These are phyloP conservation scores for Craterostigma plantagineum DNA, from an alignment of 257 asterid species.

Conservation along the genomic window DNA sequence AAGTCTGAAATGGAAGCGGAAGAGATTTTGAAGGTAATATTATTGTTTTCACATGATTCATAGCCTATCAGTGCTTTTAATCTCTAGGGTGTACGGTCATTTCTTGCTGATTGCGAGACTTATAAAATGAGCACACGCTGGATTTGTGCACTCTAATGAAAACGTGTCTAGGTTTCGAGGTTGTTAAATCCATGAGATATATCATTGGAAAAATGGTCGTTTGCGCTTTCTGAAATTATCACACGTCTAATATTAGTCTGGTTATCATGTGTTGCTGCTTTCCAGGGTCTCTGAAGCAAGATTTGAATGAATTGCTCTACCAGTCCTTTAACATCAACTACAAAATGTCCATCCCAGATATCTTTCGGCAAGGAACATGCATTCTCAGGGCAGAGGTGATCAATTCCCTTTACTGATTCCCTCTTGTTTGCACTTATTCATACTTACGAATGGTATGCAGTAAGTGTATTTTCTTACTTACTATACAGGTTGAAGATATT, in stretches of 20 bases:
- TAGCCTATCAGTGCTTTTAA: too few species aligned
- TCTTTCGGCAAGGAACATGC: constrained; percentile 90
- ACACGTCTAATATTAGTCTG: too few species aligned
- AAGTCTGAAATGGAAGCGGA: constrained; percentile 40
- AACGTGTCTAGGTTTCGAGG: too few species aligned
- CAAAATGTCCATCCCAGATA: constrained; percentile 44
- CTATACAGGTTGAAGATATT: constrained; percentile 55
- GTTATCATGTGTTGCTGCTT: constrained; percentile 4
- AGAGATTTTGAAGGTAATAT: constrained; percentile 36
- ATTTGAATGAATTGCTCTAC: constrained; percentile 57
- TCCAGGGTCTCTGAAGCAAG: constrained; percentile 52
- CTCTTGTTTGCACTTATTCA: not conserved
- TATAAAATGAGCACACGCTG: too few species aligned
- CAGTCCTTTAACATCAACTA: constrained; percentile 57
- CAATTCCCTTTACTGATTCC: constrained; percentile 4
- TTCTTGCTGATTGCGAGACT: too few species aligned
- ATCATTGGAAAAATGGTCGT: too few species aligned
- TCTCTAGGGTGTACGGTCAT: too few species aligned
- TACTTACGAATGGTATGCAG: too few species aligned
- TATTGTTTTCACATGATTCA: too few species aligned
- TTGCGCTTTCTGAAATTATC: not conserved
- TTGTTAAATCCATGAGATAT: too few species aligned
- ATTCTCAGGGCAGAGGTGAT: constrained; percentile 44
- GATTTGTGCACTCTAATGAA: too few species aligned
- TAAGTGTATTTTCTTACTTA: too few species aligned